These are phyloP conservation scores for Axilococcus clingmanii DNA, from an alignment of 139 green algal genomes.

Conservation along the genomic window DNA sequence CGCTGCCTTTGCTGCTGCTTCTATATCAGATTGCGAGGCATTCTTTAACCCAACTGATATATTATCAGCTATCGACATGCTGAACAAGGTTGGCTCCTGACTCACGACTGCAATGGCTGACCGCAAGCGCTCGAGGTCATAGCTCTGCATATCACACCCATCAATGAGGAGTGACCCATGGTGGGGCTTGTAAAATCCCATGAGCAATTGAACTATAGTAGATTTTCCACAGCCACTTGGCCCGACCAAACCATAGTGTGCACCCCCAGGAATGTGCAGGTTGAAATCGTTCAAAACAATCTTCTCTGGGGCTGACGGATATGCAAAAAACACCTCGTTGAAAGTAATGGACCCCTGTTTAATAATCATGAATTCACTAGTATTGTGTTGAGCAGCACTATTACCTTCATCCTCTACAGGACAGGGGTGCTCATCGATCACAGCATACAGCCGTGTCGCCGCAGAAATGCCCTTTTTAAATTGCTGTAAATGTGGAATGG, in stretches of 20 bases:
- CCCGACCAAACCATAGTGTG: not conserved
- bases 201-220: conserved; percentile 66
- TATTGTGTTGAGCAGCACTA: not conserved
- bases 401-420: not conserved
- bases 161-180: conserved; percentile 33
- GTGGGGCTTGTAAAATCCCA: conserved; percentile 44
- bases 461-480: not conserved
- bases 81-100: conserved; percentile 76
- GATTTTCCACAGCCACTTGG: conserved; percentile 38
- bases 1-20: conserved; percentile 39
- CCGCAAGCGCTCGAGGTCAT: conserved; percentile 52
- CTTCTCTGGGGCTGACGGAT: conserved; percentile 48
- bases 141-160: conserved; percentile 16
- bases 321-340: conserved; percentile 54
- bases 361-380: not conserved
- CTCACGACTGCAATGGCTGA: conserved; percentile 50
- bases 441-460: not conserved
- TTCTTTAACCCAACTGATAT: conserved; percentile 55
- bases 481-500: not conserved
- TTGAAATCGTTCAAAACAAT: conserved; percentile 48
- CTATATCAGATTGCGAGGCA: conserved; percentile 26
- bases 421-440: not conserved
- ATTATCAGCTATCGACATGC: conserved; percentile 76
- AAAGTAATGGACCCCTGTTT: conserved; percentile 49
- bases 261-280: conserved; percentile 57